Evolutionary conservation across 2,329 filamentous ascomycete species (phyloP).

Genomic region (Alternaria sp.): DNA sequence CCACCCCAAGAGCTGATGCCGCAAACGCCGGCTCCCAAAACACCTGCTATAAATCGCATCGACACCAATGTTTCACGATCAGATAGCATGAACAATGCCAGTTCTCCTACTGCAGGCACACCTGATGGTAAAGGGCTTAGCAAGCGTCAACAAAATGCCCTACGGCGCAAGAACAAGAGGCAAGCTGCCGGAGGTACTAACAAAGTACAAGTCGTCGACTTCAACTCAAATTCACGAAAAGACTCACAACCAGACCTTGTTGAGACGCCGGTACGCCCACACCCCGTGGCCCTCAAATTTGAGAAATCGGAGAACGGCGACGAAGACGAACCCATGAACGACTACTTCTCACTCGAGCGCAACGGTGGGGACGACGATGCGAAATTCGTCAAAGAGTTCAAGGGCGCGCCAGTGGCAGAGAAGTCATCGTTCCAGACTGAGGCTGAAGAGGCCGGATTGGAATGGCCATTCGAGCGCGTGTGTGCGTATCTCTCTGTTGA

Average conservation of each 20-base stretch:
- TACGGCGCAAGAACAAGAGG: constrained; percentile 93
- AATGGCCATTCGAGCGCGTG: constrained; percentile 94
- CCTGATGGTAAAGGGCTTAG: constrained; percentile 68
- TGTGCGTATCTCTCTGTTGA: constrained; percentile 95
- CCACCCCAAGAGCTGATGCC: constrained; percentile 68
- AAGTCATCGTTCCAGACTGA: constrained; percentile 87
- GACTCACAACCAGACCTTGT: constrained; percentile 68
- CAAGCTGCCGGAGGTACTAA: constrained; percentile 89
- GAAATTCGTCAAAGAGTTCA: constrained; percentile 95
- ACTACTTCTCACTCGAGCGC: constrained; percentile 92
- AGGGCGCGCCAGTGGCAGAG: constrained; percentile 80
- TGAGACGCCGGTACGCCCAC: constrained; percentile 58
- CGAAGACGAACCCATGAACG: constrained; percentile 59
- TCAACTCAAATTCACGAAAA: constrained; percentile 72
- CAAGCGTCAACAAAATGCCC: constrained; percentile 90
- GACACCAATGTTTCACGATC: constrained; percentile 60
- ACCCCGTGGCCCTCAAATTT: constrained; percentile 63
- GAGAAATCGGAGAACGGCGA: constrained; percentile 69
- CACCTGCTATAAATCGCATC: constrained; percentile 56
- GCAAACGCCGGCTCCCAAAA: constrained; percentile 50
- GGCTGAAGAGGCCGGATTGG: constrained; percentile 76
- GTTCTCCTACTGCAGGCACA: constrained; percentile 57
- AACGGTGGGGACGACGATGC: constrained; percentile 84
- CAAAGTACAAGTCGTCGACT: constrained; percentile 88
- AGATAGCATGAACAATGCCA: constrained; percentile 56